Evolutionary conservation across 768 basidiomycete species (phyloP), one percentile per base, ranked within the genome.

Genomic region (Leccinellum luteum): DNA sequence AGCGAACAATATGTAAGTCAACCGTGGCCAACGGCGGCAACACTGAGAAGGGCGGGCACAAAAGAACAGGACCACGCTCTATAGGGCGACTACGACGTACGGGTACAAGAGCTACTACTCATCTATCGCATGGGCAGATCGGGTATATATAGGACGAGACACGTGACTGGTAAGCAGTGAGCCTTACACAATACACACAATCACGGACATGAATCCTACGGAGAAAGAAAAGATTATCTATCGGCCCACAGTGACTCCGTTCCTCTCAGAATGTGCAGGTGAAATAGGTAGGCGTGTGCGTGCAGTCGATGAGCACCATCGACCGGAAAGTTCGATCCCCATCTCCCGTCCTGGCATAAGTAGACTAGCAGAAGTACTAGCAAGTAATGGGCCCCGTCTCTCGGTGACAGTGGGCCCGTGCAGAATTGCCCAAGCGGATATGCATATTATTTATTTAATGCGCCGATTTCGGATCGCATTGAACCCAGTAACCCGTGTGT

Each of bases 401-500:
- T 35, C 10, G 70, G 66, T 1, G 61, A 55, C 4, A 27, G 38
- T 23, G 55, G 60, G 1, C 53, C 61, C 4, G 27, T 17, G 30
- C 17, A 60, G 51, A 44, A 59, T 60, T 8, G 65, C 63, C 73
- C 8, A 76, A 69, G 47, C 78, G 71, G 41, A 52, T 31, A 23
- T 60, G 19, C 41, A 19, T 38, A 38, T n/a, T n/a, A 25, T 4
- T 3, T n/a, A n/a, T 17, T 49, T 31, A 13, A 34, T 51, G 12
- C 31, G 43, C 13, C 43, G 48, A 10, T 59, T 62, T 12, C 59
- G 55, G 15, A 59, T 38, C 4, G 50, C 59, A 30, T 54, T 19
- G 56, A 34, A 60, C 50, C 58, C 72, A 82, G 60, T 82, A 64
- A 62, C 43, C 76, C 69, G 57, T 75, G 70, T 6, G 80, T 73